Base-by-base conservation (phyloP, 768 basidiomycete species). In the Lactifluus subvellereus region DNA sequence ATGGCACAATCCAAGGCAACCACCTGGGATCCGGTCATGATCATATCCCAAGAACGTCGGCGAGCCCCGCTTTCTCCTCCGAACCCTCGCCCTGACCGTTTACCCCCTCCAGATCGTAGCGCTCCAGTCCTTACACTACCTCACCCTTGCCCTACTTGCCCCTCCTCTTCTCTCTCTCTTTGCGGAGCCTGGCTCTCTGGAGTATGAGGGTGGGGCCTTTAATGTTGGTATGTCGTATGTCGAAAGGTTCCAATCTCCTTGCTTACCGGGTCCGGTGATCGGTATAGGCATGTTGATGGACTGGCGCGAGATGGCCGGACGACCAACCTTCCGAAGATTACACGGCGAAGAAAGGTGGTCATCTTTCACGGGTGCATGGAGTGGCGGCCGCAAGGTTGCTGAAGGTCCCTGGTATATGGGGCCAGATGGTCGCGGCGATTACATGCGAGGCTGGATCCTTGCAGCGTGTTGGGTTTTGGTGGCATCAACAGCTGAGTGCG, bases 271-370 rank as follows among this genome's bases (percentile, higher is more conserved):
- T 51, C 47, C 35, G 56, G 54, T 54, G 50, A 37, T 48, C 53
- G 59, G 42, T 37, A 11, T 20, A 48, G 89, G 88, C 3, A 91
- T 94, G 88, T 78, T 98, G 42, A 93, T 99, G 87, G 95, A 98
- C 75, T 99, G 97, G 97, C 82, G 94, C 51, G 91, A 98, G 74
- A 88, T 99, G 84, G 89, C 94, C 1, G 90, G 93, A 4, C 76
- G 83, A 56, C 85, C 90, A 4, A 94, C 94, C 0, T 84, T 89
- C 22, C 82, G 81, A 60, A 83, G 83, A 32, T 74, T 84, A 60
- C 81, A 84, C 27, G 87, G 84, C 18, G 82, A 82, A 58, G 82
- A 84, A 48, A 76, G 82, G 50, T 91, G 88, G 88, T 77, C 75
- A 56, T 80, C 84, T 42, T 83, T 85, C 70, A 78, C 83, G 48